Conservation (phyloP, 805 yeast species). For the Komagataella kurtzmanii region DNA sequence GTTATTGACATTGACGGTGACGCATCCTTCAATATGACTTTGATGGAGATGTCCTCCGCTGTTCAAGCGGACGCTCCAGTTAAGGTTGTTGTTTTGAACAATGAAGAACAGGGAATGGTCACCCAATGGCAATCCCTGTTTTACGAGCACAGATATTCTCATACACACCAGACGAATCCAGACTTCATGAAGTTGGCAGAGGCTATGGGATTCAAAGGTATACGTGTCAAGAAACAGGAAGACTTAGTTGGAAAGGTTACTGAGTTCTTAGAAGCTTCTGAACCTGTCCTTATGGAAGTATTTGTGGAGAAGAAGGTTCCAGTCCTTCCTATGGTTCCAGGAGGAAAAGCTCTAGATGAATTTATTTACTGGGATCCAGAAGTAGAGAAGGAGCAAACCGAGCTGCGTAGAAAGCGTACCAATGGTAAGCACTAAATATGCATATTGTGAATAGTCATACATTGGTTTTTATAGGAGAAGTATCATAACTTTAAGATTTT, state of each 20-base stretch:
- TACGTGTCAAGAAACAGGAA: slow-evolving; percentile 56
- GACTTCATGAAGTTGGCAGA: slow-evolving; percentile 88
- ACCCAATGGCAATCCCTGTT: slow-evolving; percentile 98
- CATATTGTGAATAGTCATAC: background rate
- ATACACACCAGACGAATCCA: slow-evolving; percentile 93
- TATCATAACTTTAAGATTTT: background rate
- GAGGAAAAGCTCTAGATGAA: slow-evolving; percentile 88
- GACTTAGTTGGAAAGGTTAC: slow-evolving; percentile 46
- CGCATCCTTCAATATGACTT: slow-evolving; percentile 97
- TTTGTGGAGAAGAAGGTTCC: slow-evolving; percentile 87
- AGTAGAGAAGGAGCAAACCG: slow-evolving; percentile 58
- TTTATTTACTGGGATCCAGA: slow-evolving; percentile 79
- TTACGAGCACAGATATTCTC: slow-evolving; percentile 95
- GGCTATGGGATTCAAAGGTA: slow-evolving; percentile 83
- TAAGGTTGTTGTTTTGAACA: slow-evolving; percentile 79
- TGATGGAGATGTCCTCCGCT: slow-evolving; percentile 86
- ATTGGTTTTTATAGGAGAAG: background rate
- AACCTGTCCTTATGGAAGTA: slow-evolving; percentile 85
- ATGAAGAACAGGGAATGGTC: slow-evolving; percentile 99
- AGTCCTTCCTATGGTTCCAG: slow-evolving; percentile 97
- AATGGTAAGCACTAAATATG: slow-evolving; percentile 44
- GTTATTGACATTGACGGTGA: slow-evolving; percentile 98
- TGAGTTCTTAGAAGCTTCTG: slow-evolving; percentile 55
- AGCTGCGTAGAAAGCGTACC: slow-evolving; percentile 60
- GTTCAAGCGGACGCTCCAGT: slow-evolving; percentile 89